Evolutionary conservation across 176 grass and related monocot species (phyloP).

Genomic region (Tillandsia leiboldiana): DNA sequence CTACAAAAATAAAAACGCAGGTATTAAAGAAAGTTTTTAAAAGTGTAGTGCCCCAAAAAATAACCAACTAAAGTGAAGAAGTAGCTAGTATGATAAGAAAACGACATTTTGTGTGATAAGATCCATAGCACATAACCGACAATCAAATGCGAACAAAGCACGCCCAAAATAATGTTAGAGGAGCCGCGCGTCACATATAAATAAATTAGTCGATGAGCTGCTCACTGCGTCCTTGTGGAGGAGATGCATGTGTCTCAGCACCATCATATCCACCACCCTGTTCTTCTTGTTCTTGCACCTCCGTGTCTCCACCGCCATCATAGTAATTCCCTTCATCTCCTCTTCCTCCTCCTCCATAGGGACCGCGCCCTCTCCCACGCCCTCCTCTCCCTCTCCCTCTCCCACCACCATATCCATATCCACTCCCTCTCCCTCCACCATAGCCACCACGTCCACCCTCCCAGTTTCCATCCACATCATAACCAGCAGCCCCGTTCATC

Average conservation of each 20-base stretch:
- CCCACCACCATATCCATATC: conserved; percentile 13
- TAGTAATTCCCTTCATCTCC: conserved; percentile 47
- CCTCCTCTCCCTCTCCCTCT: conserved; percentile 4
- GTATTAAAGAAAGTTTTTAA: too few species aligned
- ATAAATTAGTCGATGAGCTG: neutral
- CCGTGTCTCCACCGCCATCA: conserved; percentile 32
- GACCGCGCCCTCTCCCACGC: conserved; percentile 25
- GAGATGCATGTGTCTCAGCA: conserved; percentile 25
- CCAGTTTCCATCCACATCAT: conserved; percentile 33
- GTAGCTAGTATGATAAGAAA: too few species aligned
- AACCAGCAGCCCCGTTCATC: conserved; percentile 41
- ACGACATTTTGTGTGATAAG: too few species aligned
- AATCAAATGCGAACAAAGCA: neutral
- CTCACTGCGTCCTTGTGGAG: conserved; percentile 17
- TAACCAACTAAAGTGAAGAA: too few species aligned
- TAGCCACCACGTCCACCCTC: conserved; percentile 19
- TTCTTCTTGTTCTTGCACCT: conserved; percentile 38
- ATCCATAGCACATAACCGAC: neutral
- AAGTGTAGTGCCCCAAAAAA: too few species aligned
- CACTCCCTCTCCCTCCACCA: conserved; percentile 12
- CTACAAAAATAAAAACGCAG: too few species aligned
- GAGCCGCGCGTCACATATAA: neutral
- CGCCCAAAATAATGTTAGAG: neutral
- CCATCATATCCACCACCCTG: conserved; percentile 47
- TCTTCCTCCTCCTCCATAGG: conserved; percentile 45